Evolutionary conservation across 1,284 basidiomycete species (phyloP).

Genomic region (Moesziomyces aphidis): DNA sequence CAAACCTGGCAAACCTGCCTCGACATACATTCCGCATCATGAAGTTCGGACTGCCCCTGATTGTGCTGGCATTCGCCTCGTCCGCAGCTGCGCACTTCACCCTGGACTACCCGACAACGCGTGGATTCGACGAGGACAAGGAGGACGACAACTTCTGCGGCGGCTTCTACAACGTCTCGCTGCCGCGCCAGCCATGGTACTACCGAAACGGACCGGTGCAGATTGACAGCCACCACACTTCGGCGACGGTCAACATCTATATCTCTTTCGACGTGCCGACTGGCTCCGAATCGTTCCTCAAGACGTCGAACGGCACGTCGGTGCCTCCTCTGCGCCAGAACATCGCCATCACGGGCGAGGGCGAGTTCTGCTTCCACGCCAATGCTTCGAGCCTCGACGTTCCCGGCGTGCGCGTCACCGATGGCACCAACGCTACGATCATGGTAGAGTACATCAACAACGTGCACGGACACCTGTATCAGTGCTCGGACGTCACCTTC

Average conservation of each 20-base stretch:
- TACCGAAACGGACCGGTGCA: conserved; percentile 33
- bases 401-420: conserved; percentile 1
- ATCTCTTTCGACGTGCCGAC: conserved; percentile 29
- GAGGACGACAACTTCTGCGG: conserved; percentile 45
- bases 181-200: conserved; percentile 33
- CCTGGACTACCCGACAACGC: conserved; percentile 32
- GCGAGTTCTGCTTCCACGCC: conserved; percentile 45
- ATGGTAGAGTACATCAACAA: conserved; percentile 49
- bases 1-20: background rate
- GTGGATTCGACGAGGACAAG: conserved; percentile 47
- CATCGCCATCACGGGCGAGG: conserved; percentile 19
- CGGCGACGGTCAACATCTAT: conserved; percentile 47
- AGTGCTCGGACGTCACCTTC: conserved; percentile 42
- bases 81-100: conserved; percentile 31
- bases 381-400: conserved; percentile 16
- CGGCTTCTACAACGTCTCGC: conserved; percentile 32
- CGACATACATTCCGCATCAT: conserved; percentile 4
- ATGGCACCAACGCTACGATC: conserved; percentile 39
- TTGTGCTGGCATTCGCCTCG: conserved; percentile 13
- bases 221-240: conserved; percentile 46
- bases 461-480: conserved; percentile 44
- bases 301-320: background rate
- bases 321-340: conserved; percentile 19
- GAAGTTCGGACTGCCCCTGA: conserved; percentile 4
- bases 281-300: conserved; percentile 22